Evolutionary conservation across 345 rosid genomes (phyloP), one percentile per base, ranked within the genome.

Genomic region (Rhizophora mangle): DNA sequence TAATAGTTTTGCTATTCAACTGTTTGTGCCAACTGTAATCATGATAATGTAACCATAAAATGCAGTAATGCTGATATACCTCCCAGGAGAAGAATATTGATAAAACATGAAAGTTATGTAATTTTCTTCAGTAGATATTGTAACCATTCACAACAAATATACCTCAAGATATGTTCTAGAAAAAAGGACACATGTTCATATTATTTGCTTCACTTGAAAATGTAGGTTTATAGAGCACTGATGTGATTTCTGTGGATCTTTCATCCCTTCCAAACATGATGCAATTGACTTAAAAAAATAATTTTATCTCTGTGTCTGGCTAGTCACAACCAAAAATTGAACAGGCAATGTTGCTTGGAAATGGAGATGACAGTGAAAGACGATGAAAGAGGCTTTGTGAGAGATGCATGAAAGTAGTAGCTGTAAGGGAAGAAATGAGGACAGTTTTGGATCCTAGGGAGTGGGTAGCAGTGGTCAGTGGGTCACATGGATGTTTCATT

Each of bases 381-480:
- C 8, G 22, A 2, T 43, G 32, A 51, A 22, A 30, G 22, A 16
- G 73, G 26, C 2, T 15, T 49, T 65, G 72, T 67, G 68, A 56
- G 72, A 52, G 11, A 67, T 67, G 67, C 13, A 61, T 52, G 60
- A 51, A 29, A 34, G 26, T 11, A 13, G 67, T 60, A 34, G 2
- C 8, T 16, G 3, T 11, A n/a, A 36, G 30, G 20, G 51, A 4
- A 68, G 36, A 29, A 52, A 52, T 22, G 29, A 55, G 4, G 32
- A 9, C 31, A 13, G 51, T 64, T 73, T 49, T 66, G 66, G 82
- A 68, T 67, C 69, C 57, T 5, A 63, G 67, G 70, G 47, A 74
- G 79, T 67, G 71, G 79, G 70, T 79, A 76, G 61, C 73, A 74
- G 78, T 63, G 67, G 82, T 53, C 82, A 74, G 78, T 51, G 67